A percentile compares a stretch with the other conserved stretches of the same genome.
These are phyloP conservation scores for Tricholoma furcatifolium DNA, from an alignment of 768 basidiomycete genomes.

Conservation along the genomic window DNA sequence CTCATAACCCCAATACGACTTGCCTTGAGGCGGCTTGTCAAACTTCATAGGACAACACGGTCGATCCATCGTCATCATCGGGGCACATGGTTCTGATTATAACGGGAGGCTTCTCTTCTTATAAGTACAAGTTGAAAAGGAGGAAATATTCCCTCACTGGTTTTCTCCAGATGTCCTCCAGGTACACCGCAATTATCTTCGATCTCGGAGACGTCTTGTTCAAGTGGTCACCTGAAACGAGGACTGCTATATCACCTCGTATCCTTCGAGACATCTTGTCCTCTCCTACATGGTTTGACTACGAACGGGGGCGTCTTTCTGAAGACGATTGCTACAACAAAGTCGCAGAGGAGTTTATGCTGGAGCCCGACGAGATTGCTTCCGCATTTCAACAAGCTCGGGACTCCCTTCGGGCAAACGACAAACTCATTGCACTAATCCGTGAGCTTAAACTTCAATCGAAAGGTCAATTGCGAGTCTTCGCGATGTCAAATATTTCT, in stretches of 20 bases:
- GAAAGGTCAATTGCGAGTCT: slow-evolving; percentile 35
- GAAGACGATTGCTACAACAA: slow-evolving; percentile 43
- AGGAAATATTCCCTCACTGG: background rate
- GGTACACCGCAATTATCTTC: slow-evolving; percentile 42
- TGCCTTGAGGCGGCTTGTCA: slow-evolving; percentile 20
- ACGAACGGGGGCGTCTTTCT: slow-evolving; percentile 46
- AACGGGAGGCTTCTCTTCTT: background rate
- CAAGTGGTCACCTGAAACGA: slow-evolving; percentile 48
- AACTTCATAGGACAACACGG: slow-evolving; percentile 6
- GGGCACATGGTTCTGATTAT: slow-evolving; percentile 18
- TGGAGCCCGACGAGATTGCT: slow-evolving; percentile 38
- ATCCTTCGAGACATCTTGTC: slow-evolving; percentile 41
- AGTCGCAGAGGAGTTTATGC: slow-evolving; percentile 37
- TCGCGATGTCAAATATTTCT: slow-evolving; percentile 63
- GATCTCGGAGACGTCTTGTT: slow-evolving; percentile 59
- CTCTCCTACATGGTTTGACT: slow-evolving; percentile 51
- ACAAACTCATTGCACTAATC: slow-evolving; percentile 44
- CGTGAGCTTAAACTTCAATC: slow-evolving; percentile 42
- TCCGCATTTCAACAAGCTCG: slow-evolving; percentile 47
- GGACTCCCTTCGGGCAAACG: slow-evolving; percentile 43
- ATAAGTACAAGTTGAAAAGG: background rate
- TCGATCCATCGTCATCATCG: slow-evolving; percentile 5
- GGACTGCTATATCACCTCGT: slow-evolving; percentile 40
- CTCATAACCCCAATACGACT: slow-evolving; percentile 3
- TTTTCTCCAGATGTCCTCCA: slow-evolving; percentile 6